Evolutionary conservation across 2,329 filamentous ascomycete species (phyloP).

Genomic region (Exutisphaerella laricina): DNA sequence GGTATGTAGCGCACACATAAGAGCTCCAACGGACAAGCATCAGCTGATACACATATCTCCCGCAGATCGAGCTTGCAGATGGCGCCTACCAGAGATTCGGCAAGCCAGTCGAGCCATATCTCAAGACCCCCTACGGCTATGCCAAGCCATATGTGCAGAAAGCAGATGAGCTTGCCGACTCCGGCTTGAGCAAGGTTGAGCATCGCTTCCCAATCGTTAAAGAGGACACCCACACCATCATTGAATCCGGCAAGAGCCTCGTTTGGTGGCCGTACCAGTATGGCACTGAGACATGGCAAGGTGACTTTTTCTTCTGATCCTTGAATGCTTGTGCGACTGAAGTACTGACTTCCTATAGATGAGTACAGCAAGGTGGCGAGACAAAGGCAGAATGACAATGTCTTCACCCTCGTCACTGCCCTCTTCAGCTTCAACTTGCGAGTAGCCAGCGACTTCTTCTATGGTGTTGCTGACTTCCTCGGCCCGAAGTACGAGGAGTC

Average conservation of each 20-base stretch:
- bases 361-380: conserved; percentile 36
- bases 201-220: conserved; percentile 54
- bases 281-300: conserved; percentile 30
- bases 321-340: no score
- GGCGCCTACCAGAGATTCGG: conserved; percentile 70
- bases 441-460: conserved; percentile 32
- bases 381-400: conserved; percentile 25
- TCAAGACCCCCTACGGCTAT: conserved; percentile 73
- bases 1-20: no score
- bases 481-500: conserved; percentile 32
- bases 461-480: conserved; percentile 29
- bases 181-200: conserved; percentile 42
- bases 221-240: conserved; percentile 46
- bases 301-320: conserved; percentile 18
- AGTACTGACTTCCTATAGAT: conserved; percentile 24
- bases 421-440: conserved; percentile 33
- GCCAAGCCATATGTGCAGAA: conserved; percentile 78
- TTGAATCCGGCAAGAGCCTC: conserved; percentile 58
- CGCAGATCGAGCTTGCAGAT: conserved; percentile 67
- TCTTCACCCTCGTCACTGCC: conserved; percentile 30
- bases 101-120: conserved; percentile 70
- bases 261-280: conserved; percentile 50
- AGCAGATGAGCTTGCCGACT: conserved; percentile 65
- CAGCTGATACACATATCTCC: no score
- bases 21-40: no score